Evolutionary conservation across 1,284 basidiomycete species (phyloP).

Genomic region (Boletus mariae): DNA sequence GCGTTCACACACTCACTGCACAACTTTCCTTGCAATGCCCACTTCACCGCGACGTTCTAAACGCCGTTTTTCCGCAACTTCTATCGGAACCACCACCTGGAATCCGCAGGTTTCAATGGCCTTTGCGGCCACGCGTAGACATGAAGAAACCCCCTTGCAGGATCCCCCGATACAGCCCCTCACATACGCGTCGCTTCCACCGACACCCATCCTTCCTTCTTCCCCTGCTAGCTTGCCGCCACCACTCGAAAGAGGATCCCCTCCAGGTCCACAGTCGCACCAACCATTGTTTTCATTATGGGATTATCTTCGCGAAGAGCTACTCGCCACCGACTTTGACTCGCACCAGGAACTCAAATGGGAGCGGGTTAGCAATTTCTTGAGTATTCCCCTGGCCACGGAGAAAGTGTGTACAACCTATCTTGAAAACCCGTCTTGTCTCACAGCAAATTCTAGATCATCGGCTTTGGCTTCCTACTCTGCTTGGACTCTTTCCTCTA

Average conservation of each 20-base stretch:
- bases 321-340: constrained; percentile 88
- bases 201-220: constrained; percentile 58
- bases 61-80: constrained; percentile 33
- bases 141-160: constrained; percentile 10
- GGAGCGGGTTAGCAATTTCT: constrained; percentile 97
- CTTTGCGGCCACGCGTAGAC: constrained; percentile 13
- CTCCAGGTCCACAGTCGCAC: constrained; percentile 8
- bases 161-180: constrained; percentile 24
- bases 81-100: constrained; percentile 26
- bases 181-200: constrained; percentile 66
- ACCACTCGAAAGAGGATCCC: constrained; percentile 9
- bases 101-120: constrained; percentile 11
- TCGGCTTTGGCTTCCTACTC: constrained; percentile 88
- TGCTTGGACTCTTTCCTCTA: constrained; percentile 98
- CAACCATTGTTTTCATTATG: constrained; percentile 73
- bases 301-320: constrained; percentile 87
- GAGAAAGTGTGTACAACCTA: constrained; percentile 69
- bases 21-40: constrained; percentile 22
- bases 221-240: constrained; percentile 35
- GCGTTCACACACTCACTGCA: constrained; percentile 21
- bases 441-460: constrained; percentile 56
- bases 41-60: constrained; percentile 32
- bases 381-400: constrained; percentile 88
- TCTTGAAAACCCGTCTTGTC: background rate
- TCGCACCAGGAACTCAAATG: constrained; percentile 91